These are phyloP conservation scores for Pyricularia pennisetigena DNA, from an alignment of 2,329 filamentous ascomycete genomes.

Conservation along the genomic window DNA sequence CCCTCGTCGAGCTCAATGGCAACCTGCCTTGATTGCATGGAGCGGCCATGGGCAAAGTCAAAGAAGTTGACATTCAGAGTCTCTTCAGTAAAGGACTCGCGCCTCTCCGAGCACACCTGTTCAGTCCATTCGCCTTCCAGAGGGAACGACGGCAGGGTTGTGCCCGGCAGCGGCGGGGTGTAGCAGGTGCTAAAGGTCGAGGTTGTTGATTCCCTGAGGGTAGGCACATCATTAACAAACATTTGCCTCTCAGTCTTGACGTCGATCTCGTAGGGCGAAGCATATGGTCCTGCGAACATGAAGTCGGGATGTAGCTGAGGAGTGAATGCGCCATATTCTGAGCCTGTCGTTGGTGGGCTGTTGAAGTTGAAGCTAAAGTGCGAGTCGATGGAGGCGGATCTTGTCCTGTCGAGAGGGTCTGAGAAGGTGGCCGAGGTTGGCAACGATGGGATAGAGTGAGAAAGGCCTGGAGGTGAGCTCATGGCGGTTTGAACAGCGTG, in stretches of 20 bases:
- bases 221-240: constrained; percentile 84
- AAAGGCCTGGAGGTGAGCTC: constrained; percentile 66
- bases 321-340: constrained; percentile 51
- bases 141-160: constrained; percentile 52
- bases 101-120: constrained; percentile 56
- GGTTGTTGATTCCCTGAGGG: constrained; percentile 74
- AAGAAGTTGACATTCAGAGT: constrained; percentile 70
- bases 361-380: constrained; percentile 71
- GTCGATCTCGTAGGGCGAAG: constrained; percentile 82
- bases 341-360: constrained; percentile 40
- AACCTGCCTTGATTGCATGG: constrained; percentile 54
- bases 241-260: constrained; percentile 93
- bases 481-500: constrained; percentile 44
- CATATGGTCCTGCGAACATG: constrained; percentile 38
- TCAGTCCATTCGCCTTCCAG: constrained; percentile 61
- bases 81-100: constrained; percentile 59
- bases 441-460: constrained; percentile 53
- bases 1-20: constrained; percentile 73
- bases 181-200: constrained; percentile 92
- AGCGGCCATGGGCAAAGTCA: constrained; percentile 62
- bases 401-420: constrained; percentile 61
- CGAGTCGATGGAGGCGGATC: constrained; percentile 72
- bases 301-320: constrained; percentile 53
- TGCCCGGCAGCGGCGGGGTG: constrained; percentile 62
- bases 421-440: constrained; percentile 74